Percentiles rank a stretch among this genome's conserved stretches.
Evolutionary conservation across 2,329 filamentous ascomycete species (phyloP).

Genomic region (Xylariaceae sp.): DNA sequence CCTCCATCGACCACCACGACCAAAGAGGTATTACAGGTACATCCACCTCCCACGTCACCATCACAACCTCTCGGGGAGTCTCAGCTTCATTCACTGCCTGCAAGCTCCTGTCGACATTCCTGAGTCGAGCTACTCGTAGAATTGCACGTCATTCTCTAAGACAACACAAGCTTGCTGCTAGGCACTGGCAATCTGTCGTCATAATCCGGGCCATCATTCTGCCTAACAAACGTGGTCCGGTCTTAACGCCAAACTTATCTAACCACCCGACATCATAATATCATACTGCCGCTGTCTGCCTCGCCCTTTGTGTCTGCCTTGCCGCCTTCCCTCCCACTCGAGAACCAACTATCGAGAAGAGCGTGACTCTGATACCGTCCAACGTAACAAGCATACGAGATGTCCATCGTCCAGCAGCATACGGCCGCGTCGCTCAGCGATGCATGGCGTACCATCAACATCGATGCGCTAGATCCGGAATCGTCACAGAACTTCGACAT

Average conservation of each 20-base stretch:
- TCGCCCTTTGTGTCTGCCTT: conserved; percentile 2
- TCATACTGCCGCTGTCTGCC: background rate
- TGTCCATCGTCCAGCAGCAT: conserved; percentile 65
- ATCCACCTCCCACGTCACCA: conserved; percentile 10
- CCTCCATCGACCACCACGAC: conserved; percentile 3
- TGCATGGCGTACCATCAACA: conserved; percentile 84
- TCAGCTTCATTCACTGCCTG: conserved; percentile 7
- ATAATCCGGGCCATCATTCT: conserved; percentile 3
- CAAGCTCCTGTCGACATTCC: background rate
- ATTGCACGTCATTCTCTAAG: background rate
- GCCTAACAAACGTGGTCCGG: conserved; percentile 4
- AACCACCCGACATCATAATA: background rate
- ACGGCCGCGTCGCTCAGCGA: conserved; percentile 55
- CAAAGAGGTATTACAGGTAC: background rate
- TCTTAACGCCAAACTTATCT: conserved; percentile 11
- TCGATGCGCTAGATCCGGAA: conserved; percentile 86
- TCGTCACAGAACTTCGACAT: conserved; percentile 88
- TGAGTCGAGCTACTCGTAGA: background rate
- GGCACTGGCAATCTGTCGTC: background rate
- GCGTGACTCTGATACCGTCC: background rate
- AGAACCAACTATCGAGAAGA: background rate
- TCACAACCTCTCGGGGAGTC: conserved; percentile 1
- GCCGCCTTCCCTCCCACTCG: conserved; percentile 1
- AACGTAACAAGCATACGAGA: conserved; percentile 27
- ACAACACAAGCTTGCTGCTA: background rate